Evolutionary conservation across 768 basidiomycete species (phyloP), one percentile per base, ranked within the genome.

Genomic region (Omphalotus guepiniiformis): DNA sequence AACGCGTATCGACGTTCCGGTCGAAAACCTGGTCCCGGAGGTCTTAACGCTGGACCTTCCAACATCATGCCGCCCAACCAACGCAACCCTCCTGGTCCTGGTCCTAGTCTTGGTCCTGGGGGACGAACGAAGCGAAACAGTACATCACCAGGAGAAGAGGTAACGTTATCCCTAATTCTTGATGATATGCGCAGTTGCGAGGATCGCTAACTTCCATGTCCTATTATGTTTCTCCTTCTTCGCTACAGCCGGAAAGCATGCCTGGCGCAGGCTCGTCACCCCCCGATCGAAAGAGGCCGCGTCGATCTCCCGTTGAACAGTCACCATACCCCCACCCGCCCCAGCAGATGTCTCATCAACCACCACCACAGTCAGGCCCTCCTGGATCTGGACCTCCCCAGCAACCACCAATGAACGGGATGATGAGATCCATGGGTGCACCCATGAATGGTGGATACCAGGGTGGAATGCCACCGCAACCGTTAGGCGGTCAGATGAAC

Each of bases 71-170:
- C 53, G 22, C n/a, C n/a, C n/a, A n/a, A n/a, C n/a, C 56, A 51
- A 28, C 58, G 53, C 8, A 49, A 42, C 25, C 57, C 55, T 39
- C 60, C 56, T 39, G 62, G 54, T 53, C 55, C 48, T 70, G 57
- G 28, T 64, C 58, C 42, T 64, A 61, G 27, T 53, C 57, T 39
- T 47, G 65, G 63, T n/a, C n/a, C n/a, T n/a, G n/a, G n/a, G n/a
- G n/a, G n/a, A n/a, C n/a, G n/a, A n/a, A n/a, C n/a, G 18, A 81
- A 82, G 55, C 72, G 82, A 53, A 80, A 66, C 53, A 83, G 79
- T 58, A 82, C 78, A 9, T 80, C 81, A 5, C 82, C 82, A 5
- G 75, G 72, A 28, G 82, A 82, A 63, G 82, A 82, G 57, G 81
- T 82, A 53, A 53, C 52, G 48, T 53, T 47, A 37, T 21, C 18